Evolutionary conservation across 2,329 filamentous ascomycete genomes (phyloP), one percentile per base, ranked within the genome.

Genomic region (Fusarium stilboides): DNA sequence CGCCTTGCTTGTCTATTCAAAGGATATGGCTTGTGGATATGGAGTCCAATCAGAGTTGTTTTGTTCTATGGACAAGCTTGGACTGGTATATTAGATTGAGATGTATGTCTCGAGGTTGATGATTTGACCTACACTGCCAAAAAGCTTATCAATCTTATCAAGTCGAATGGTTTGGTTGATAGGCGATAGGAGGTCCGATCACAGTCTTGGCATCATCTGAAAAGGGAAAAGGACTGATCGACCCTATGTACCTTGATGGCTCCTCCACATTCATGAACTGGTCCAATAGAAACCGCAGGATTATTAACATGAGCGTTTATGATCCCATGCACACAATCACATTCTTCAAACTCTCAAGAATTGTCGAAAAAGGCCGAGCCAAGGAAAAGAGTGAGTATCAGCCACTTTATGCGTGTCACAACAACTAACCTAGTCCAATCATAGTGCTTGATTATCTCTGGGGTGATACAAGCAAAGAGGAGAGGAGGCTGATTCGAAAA

Each of bases 401-500:
- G n/a, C 8, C 44, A 36, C 13, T 1, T 4, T 22, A 10, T 37
- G 47, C 24, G 13, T 26, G 40, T 26, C 4, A 3, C 3, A 24
- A 24, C 22, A 24, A 24, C 22, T 24, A 24, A 24, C 22, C 22
- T 3, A 24, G 22, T 24, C 22, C 22, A 24, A 24, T 24, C 22
- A 7, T 24, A 69, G 57, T 69, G 66, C 4, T 22, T 31, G 54
- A 57, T 8, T 70, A 68, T 17, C 50, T 70, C 3, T 70, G 67
- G 67, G 67, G 67, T 3, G 19, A 70, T 34, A 70, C 67, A 3
- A 65, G 62, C 8, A 54, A 43, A 19, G 67, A 70, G 44, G 67
- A 70, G 51, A 70, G n/a, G 55, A 68, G 37, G 40, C n/a, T 70
- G 51, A 65, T 70, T 40, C 26, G 28, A 20, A 70, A 70, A 31